These are phyloP conservation scores for Phytophthora idaei DNA, from an alignment of 352 stramenopile species.

Conservation along the genomic window DNA sequence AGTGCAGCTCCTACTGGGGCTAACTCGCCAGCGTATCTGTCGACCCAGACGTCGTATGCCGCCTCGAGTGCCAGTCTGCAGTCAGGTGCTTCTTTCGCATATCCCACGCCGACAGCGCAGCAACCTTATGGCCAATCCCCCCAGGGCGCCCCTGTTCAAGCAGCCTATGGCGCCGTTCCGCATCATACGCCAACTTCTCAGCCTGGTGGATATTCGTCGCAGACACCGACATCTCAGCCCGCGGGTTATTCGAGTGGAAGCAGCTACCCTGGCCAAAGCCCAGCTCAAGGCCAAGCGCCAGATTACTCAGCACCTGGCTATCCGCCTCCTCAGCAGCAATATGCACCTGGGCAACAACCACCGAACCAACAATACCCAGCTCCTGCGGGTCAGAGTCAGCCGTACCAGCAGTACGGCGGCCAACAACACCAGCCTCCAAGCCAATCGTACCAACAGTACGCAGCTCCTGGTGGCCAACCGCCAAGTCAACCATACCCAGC, in stretches of 20 bases:
- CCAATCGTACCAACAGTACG: conserved; percentile 15
- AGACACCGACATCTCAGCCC: conserved; percentile 18
- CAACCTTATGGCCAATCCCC: conserved; percentile 28
- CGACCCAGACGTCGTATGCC: conserved; percentile 27
- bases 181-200: conserved; percentile 24
- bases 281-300: conserved; percentile 26
- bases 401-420: conserved; percentile 5
- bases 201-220: conserved; percentile 20
- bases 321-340: conserved; percentile 32
- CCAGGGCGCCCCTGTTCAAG: conserved; percentile 16
- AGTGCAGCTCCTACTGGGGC: conserved; percentile 1
- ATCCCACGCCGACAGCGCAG: conserved; percentile 23
- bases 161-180: conserved; percentile 16
- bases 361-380: conserved; percentile 31
- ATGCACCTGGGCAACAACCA: conserved; percentile 37
- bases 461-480: conserved; percentile 1
- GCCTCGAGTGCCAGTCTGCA: conserved; percentile 12
- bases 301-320: conserved; percentile 42
- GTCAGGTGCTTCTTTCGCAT: conserved; percentile 13
- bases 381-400: conserved; percentile 3
- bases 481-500: conserved; percentile 10
- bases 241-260: conserved; percentile 24
- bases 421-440: conserved; percentile 5
- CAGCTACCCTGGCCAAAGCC: conserved; percentile 34
- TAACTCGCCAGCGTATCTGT: conserved; percentile 20